Base-by-base conservation (phyloP, 2,329 filamentous ascomycete species). In the Botrytis elliptica region DNA sequence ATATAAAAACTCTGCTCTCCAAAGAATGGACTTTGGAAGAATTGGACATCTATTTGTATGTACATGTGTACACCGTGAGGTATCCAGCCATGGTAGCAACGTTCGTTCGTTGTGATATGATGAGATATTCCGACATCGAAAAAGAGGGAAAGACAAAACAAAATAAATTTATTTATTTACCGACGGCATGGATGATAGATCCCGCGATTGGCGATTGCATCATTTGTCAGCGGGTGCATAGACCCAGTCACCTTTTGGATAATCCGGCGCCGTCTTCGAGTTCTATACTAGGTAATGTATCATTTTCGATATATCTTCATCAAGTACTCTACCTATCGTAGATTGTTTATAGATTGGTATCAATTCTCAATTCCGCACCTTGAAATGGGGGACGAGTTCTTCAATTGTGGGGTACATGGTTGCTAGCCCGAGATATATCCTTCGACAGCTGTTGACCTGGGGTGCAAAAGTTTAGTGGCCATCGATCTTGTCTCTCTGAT, bases 111-210 rank as follows among this genome's bases (percentile, higher is more conserved):
- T n/a, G 8, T 9, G 40, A 67, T 67, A n/a, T 52, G 16, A 67
- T n/a, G 29, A 14, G 46, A 14, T 29, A 10, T 57, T 59, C 18
- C 18, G 25, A 57, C 22, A 3, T 29, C 18, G 36, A 29, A 10
- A n/a, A 8, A 33, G n/a, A 29, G 38, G 20, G 1, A n/a, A 57
- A 42, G 42, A 16, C 40, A 29, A 68, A 42, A 38, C 22, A 14
- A 57, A 33, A 42, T 42, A 25, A 29, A 44, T 20, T 44, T 12
- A 33, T 52, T 67, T 67, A 40, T 52, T 67, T 67, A 40, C 65
- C 46, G 65, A 49, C 22, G 65, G 66, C 46, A 68, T 68, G 49
- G 25, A 57, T 57, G 36, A 57, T 57, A n/a, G 36, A 68, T 68
- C 25, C 49, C 36, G 25, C 65, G 22, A 25, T 42, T 68, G 49